These are phyloP conservation scores for Talaromyces sp. DNA, from an alignment of 2,329 filamentous ascomycete species.

Conservation along the genomic window DNA sequence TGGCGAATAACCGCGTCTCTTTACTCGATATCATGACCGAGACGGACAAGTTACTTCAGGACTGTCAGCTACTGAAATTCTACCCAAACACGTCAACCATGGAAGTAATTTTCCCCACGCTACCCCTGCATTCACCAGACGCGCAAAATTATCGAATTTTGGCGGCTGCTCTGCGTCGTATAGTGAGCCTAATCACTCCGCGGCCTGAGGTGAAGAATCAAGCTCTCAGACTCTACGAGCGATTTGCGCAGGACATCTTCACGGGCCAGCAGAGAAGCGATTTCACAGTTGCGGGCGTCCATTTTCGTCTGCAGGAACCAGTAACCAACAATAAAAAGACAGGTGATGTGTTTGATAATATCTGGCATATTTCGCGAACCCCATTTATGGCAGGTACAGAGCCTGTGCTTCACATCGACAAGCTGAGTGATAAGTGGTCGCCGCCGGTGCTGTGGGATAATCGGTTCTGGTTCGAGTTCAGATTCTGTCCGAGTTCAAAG, in stretches of 20 bases:
- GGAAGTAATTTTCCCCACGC: slow-evolving; percentile 28
- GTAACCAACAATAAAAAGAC: not conserved
- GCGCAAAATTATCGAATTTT: slow-evolving; percentile 27
- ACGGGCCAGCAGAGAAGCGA: slow-evolving; percentile 38
- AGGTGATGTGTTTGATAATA: slow-evolving; percentile 19
- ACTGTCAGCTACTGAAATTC: slow-evolving; percentile 30
- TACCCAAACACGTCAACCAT: slow-evolving; percentile 35
- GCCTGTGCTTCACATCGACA: slow-evolving; percentile 22
- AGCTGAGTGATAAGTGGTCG: slow-evolving; percentile 18
- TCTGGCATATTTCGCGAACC: slow-evolving; percentile 39
- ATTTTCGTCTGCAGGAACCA: slow-evolving; percentile 23
- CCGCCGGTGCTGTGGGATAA: slow-evolving; percentile 51
- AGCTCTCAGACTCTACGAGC: slow-evolving; percentile 42
- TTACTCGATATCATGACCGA: slow-evolving; percentile 48
- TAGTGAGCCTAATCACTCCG: slow-evolving; percentile 51
- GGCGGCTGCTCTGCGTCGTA: slow-evolving; percentile 45
- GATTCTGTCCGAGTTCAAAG: slow-evolving; percentile 22
- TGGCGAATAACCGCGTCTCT: slow-evolving; percentile 50
- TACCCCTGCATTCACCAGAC: not conserved
- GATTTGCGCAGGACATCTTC: slow-evolving; percentile 43
- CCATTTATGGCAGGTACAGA: slow-evolving; percentile 32
- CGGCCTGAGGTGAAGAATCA: slow-evolving; percentile 36
- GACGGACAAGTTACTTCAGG: slow-evolving; percentile 53
- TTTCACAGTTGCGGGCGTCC: slow-evolving; percentile 49
- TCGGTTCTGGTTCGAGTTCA: slow-evolving; percentile 54